Evolutionary conservation across 768 basidiomycete species (phyloP).

Genomic region (Lactarius indigo): DNA sequence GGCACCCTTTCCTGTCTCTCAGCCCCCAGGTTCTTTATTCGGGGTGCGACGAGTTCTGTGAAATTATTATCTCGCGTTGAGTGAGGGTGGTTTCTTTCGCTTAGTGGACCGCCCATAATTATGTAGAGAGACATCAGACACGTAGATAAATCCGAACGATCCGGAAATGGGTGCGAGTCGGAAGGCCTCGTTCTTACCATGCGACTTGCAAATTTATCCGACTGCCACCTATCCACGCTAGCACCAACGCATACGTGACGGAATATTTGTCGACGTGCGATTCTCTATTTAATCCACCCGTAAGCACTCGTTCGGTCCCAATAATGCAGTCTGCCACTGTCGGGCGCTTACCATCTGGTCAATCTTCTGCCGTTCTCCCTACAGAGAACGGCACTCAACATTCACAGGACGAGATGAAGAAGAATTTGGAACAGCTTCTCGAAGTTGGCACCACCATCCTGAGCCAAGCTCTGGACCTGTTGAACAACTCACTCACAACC

Average conservation of each 20-base stretch:
- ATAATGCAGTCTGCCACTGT: slow-evolving; percentile 3
- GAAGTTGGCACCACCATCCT: slow-evolving; percentile 66
- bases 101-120: slow-evolving; percentile 74
- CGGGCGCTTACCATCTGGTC: not conserved
- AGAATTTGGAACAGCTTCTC: slow-evolving; percentile 50
- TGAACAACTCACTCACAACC: slow-evolving; percentile 59
- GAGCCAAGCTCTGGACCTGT: slow-evolving; percentile 67
- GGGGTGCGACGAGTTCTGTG: slow-evolving; percentile 50
- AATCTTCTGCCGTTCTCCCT: not conserved
- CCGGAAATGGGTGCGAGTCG: not conserved
- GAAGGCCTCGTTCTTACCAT: slow-evolving; percentile 11
- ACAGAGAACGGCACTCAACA: slow-evolving; percentile 10
- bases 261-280: not conserved
- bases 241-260: not conserved
- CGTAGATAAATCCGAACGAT: not conserved
- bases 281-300: slow-evolving; percentile 2
- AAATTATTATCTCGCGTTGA: slow-evolving; percentile 43
- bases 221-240: not conserved
- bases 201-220: slow-evolving; percentile 3
- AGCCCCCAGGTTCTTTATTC: slow-evolving; percentile 39
- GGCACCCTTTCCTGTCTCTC: slow-evolving; percentile 64
- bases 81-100: slow-evolving; percentile 19
- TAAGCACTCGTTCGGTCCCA: not conserved
- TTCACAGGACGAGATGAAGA: slow-evolving; percentile 27
- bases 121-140: slow-evolving; percentile 75